These are phyloP conservation scores for Tardiomyces digboiensis DNA, from an alignment of 1,139 yeast genomes.

Conservation along the genomic window DNA sequence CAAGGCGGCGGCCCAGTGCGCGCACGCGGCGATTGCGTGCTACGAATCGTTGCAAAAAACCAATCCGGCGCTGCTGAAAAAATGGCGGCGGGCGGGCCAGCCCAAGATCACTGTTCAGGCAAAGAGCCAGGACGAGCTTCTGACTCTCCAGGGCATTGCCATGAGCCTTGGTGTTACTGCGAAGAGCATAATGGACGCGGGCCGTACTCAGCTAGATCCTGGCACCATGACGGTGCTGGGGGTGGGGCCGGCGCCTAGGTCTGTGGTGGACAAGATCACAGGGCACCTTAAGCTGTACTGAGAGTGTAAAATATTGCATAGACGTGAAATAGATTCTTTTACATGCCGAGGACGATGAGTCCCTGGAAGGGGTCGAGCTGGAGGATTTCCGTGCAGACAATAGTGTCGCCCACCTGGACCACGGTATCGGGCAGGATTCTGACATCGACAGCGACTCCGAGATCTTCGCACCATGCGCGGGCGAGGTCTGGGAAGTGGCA, in stretches of 20 bases:
- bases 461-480: conserved; percentile 1
- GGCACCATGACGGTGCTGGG: conserved; percentile 95
- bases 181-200: conserved; percentile 87
- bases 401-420: conserved; percentile 22
- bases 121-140: conserved; percentile 63
- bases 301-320: no score
- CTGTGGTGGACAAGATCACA: conserved; percentile 71
- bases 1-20: conserved; percentile 95
- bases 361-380: conserved; percentile 24
- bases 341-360: conserved; percentile 20
- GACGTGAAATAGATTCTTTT: conserved; percentile 4
- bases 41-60: conserved; percentile 56
- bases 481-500: background rate
- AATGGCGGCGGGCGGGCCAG: conserved; percentile 85
- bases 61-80: conserved; percentile 31
- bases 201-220: conserved; percentile 90
- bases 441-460: conserved; percentile 6
- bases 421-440: background rate
- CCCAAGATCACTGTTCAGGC: conserved; percentile 92
- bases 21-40: conserved; percentile 93
- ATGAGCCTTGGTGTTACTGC: conserved; percentile 71
- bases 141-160: conserved; percentile 70
- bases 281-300: conserved; percentile 68
- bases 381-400: conserved; percentile 25
- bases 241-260: conserved; percentile 94